phyloP scores from a whole-genome alignment of 768 basidiomycete genomes.

The Tylopilus rubrobrunneus region DNA sequence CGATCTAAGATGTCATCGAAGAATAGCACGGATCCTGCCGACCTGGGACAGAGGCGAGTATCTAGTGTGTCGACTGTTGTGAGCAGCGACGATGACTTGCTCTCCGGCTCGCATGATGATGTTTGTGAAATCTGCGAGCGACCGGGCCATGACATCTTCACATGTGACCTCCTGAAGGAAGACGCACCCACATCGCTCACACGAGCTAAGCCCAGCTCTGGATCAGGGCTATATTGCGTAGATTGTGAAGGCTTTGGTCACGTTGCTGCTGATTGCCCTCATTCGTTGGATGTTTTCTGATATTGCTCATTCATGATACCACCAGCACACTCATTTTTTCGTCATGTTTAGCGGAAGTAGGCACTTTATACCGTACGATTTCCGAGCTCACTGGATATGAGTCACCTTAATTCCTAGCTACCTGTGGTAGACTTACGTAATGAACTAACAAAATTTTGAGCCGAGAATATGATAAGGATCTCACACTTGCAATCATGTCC shows the following conservation, averaged over 20 bases:
- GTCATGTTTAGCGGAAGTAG: conserved; percentile 14
- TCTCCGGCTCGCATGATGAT: conserved; percentile 30
- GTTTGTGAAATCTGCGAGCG: conserved; percentile 87
- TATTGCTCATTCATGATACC: conserved; percentile 3
- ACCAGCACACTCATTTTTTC: not conserved
- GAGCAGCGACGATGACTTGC: conserved; percentile 21
- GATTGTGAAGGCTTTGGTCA: conserved; percentile 86
- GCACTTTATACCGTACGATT: conserved; percentile 14
- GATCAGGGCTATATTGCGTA: conserved; percentile 59
- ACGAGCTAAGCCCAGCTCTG: conserved; percentile 12
- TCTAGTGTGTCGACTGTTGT: conserved; percentile 24
- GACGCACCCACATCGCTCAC: conserved; percentile 34
- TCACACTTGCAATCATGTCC: conserved; percentile 52
- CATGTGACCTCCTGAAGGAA: conserved; percentile 70
- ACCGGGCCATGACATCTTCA: conserved; percentile 83
- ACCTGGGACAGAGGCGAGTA: conserved; percentile 23
- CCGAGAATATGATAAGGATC: conserved; percentile 23
- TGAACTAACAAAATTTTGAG: conserved; percentile 13
- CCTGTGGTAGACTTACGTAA: conserved; percentile 15
- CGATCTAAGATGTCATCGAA: conserved; percentile 55
- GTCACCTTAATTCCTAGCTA: conserved; percentile 1
- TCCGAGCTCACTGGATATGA: conserved; percentile 13
- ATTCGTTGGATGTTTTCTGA: conserved; percentile 85
- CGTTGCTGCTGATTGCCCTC: conserved; percentile 71
- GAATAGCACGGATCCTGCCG: conserved; percentile 39